A percentile compares a stretch with the other conserved stretches of the same genome.
phyloP scores from a whole-genome alignment of 179 eudicot genomes.

The Gypsophila paniculata region DNA sequence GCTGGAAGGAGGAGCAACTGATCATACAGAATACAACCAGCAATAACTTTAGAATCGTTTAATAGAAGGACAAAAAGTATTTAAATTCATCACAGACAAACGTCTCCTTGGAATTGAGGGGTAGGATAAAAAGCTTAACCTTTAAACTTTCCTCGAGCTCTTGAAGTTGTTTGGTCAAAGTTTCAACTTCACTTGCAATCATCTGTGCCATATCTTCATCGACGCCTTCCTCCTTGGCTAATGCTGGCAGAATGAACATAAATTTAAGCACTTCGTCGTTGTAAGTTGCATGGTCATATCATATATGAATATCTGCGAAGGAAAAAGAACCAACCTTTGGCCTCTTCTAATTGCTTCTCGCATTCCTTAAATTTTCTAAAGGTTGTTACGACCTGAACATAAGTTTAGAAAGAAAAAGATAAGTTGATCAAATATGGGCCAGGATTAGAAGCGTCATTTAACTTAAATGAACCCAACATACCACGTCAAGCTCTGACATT shows the following conservation, averaged over 20 bases:
- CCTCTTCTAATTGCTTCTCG: slow-evolving; percentile 78
- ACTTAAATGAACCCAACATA: slow-evolving; percentile 20
- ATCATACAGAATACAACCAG: slow-evolving; percentile 13
- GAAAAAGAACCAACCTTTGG: slow-evolving; percentile 54
- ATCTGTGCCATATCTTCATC: slow-evolving; percentile 90
- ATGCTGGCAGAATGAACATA: slow-evolving; percentile 38
- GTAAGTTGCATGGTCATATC: neutral
- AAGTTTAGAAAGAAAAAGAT: slow-evolving; percentile 7
- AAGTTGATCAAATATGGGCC: neutral
- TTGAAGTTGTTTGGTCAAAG: slow-evolving; percentile 53
- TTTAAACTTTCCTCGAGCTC: slow-evolving; percentile 78
- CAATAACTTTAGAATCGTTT: neutral
- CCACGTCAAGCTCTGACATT: slow-evolving; percentile 85
- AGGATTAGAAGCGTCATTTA: neutral
- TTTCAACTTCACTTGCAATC: slow-evolving; percentile 73
- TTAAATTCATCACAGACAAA: slow-evolving; percentile 3
- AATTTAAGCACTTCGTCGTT: neutral
- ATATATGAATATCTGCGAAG: neutral
- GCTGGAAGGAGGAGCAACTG: slow-evolving; percentile 81
- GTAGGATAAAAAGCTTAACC: slow-evolving; percentile 35
- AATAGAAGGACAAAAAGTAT: neutral
- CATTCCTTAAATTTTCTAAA: slow-evolving; percentile 79
- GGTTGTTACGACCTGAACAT: slow-evolving; percentile 61
- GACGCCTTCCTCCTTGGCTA: slow-evolving; percentile 63
- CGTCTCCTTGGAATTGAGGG: neutral